Base-by-base conservation (phyloP, 169 alveolate species). In the Plasmodium inui region DNA sequence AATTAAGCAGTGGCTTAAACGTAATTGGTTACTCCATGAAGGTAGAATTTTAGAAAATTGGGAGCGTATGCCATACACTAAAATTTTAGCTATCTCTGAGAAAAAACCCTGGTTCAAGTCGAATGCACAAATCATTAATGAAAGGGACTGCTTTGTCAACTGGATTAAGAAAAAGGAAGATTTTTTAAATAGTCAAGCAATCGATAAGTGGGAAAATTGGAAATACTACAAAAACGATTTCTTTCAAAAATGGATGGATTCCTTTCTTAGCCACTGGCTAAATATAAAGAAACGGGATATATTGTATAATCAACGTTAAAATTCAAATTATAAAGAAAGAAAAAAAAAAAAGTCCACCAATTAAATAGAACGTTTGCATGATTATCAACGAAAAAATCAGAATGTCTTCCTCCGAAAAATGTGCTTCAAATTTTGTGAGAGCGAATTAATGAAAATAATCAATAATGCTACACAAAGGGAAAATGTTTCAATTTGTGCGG, bases 1-100 rank as follows among this genome's bases (percentile, higher is more conserved):
- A 79, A 79, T 79, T 30, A 79, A 79, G 8, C 71, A 32, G 55
- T 79, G 84, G 84, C 84, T 79, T 22, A 79, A 44, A 79, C 84
- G 84, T 79, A 39, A 26, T 39, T 79, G 84, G 84, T 2, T 37
- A 14, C 19, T 12, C 32, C 26, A 79, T 41, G 84, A 79, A 22
- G 57, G 57, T 12, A 50, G 32, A 4, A 39, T 37, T 79, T 50
- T 79, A 32, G 41, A 79, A 79, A 41, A 79, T 44, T 79, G 84
- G 84, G 84, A 79, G n/a, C 84, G 28, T 28, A 7, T 19, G 2
- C 8, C 84, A 17, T 79, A 5, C 84, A 44, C 84, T 79, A 79
- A 79, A 26, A 79, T 79, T 19, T 79, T 79, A 79, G 50, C 70
- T 19, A 79, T 37, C 2, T n/a, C 84, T 37, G 71, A 79, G 32